These are phyloP conservation scores for Coemansia sp. DNA, from an alignment of 192 early-diverging fungal genomes.

Conservation along the genomic window DNA sequence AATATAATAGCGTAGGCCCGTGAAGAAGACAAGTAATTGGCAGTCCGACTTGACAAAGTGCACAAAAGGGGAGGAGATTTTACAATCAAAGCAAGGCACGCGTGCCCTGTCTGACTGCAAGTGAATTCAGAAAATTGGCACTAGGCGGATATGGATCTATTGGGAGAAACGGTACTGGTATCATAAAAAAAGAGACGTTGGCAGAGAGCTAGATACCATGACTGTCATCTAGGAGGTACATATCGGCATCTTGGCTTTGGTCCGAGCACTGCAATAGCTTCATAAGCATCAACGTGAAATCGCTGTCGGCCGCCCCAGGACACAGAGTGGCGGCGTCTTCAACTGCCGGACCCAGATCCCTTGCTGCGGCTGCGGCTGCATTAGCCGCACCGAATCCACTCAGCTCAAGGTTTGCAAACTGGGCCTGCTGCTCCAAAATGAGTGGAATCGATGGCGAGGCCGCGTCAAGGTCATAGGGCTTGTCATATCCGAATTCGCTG, in stretches of 20 bases:
- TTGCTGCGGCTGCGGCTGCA: not conserved
- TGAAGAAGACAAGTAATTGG: not conserved
- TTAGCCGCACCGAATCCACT: not conserved
- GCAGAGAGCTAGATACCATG: not conserved
- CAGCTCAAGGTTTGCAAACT: not conserved
- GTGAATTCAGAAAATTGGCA: not conserved
- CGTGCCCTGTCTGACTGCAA: not conserved
- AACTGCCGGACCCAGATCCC: not conserved
- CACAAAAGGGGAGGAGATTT: not conserved
- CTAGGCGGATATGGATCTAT: not conserved
- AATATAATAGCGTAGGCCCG: not conserved
- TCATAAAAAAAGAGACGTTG: not conserved
- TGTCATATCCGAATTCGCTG: constrained; percentile 8
- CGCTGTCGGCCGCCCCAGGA: not conserved
- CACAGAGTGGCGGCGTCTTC: not conserved
- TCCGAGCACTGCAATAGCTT: not conserved
- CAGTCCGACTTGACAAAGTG: not conserved
- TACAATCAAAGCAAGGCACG: not conserved
- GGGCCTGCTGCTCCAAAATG: constrained; percentile 28
- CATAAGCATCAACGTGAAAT: not conserved
- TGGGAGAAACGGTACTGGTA: not conserved
- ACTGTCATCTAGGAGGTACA: constrained; percentile 6
- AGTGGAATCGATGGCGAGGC: constrained; percentile 40
- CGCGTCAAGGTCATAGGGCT: constrained; percentile 8
- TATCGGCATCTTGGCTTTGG: not conserved